These are phyloP conservation scores for Beverwykella pulmonaria DNA, from an alignment of 495 filamentous ascomycete species.

Conservation along the genomic window DNA sequence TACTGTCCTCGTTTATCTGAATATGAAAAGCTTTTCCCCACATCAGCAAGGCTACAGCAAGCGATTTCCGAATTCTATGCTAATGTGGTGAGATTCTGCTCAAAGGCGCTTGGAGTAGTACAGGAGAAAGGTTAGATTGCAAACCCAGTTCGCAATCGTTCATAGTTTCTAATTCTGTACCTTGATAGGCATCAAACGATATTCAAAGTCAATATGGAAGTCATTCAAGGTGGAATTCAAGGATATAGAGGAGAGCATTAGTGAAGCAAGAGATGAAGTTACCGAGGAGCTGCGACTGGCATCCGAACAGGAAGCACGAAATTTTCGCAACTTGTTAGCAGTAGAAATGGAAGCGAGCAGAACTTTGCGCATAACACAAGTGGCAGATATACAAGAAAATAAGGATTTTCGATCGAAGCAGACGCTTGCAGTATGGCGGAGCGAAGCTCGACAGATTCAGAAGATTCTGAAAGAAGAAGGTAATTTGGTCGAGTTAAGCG, in stretches of 20 bases:
- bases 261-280: slow-evolving; percentile 30
- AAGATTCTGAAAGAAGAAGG: slow-evolving; percentile 32
- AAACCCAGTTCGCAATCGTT: not conserved
- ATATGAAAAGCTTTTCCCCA: slow-evolving; percentile 31
- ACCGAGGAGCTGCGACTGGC: slow-evolving; percentile 27
- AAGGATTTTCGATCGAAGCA: not conserved
- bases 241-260: slow-evolving; percentile 30
- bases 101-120: slow-evolving; percentile 29
- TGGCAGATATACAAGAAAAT: not conserved
- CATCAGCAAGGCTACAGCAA: slow-evolving; percentile 23
- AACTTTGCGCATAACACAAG: slow-evolving; percentile 20
- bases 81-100: slow-evolving; percentile 26
- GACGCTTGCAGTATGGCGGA: not conserved
- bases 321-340: slow-evolving; percentile 22
- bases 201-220: slow-evolving; percentile 32
- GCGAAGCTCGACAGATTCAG: slow-evolving; percentile 28
- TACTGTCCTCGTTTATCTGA: slow-evolving; percentile 32
- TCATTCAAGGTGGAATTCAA: slow-evolving; percentile 29
- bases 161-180: slow-evolving; percentile 12
- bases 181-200: slow-evolving; percentile 29
- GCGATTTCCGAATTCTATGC: slow-evolving; percentile 27
- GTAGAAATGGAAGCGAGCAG: slow-evolving; percentile 28
- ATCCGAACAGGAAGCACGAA: slow-evolving; percentile 26
- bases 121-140: slow-evolving; percentile 30
- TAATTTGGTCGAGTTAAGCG: slow-evolving; percentile 8